These are phyloP conservation scores for Dryas integrifolia DNA, from an alignment of 331 rosid genomes.

Conservation along the genomic window DNA sequence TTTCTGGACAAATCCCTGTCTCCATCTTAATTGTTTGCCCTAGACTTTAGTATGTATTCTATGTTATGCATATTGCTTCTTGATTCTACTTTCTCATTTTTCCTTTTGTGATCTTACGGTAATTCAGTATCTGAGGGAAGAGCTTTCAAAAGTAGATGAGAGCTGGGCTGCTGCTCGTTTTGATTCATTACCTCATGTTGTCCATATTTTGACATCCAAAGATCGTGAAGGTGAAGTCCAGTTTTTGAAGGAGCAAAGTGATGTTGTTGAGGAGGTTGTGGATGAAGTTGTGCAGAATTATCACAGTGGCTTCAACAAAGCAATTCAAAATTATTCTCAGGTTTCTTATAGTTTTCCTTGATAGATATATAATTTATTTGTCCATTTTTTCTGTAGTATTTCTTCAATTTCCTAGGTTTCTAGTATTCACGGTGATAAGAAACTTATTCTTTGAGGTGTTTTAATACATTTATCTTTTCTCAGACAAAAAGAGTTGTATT, in stretches of 20 bases:
- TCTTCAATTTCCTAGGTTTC: constrained; percentile 6
- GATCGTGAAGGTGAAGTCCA: constrained; percentile 82
- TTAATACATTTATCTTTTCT: background rate
- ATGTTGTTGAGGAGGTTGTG: constrained; percentile 90
- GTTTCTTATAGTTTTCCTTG: constrained; percentile 36
- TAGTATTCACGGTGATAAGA: background rate
- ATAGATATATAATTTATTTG: background rate
- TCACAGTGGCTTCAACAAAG: constrained; percentile 96
- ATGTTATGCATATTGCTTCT: background rate
- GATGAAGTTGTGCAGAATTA: constrained; percentile 98
- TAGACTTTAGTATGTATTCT: background rate
- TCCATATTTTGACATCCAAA: constrained; percentile 93
- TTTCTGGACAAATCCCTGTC: background rate
- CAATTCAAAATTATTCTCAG: constrained; percentile 99
- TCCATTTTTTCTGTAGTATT: constrained; percentile 2
- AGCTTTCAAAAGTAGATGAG: constrained; percentile 71
- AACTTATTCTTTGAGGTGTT: background rate
- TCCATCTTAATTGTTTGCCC: background rate
- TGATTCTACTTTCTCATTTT: constrained; percentile 2
- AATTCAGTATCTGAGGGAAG: constrained; percentile 82
- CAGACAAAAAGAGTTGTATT: background rate
- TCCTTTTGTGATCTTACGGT: constrained; percentile 22
- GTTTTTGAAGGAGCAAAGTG: constrained; percentile 91
- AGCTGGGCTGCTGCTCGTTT: constrained; percentile 92
- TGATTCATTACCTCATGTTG: constrained; percentile 98